These are phyloP conservation scores for Tilletia horrida DNA, from an alignment of 1,284 basidiomycete species.

Conservation along the genomic window DNA sequence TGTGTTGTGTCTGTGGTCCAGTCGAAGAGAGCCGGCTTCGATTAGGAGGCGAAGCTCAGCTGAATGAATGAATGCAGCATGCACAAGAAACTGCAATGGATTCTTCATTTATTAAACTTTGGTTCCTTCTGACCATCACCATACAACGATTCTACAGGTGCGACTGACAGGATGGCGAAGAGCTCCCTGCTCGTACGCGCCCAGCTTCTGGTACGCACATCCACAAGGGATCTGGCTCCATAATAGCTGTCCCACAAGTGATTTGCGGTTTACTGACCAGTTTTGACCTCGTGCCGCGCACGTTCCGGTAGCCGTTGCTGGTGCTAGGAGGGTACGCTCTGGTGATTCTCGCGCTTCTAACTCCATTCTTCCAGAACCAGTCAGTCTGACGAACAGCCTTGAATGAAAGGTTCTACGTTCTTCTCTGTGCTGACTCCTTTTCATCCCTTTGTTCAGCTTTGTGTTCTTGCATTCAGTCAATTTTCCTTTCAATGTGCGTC, in stretches of 20 bases:
- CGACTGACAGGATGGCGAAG: too few species aligned
- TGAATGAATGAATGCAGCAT: too few species aligned
- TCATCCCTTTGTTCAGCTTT: constrained; percentile 29
- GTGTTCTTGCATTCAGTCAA: constrained; percentile 37
- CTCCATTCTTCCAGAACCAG: constrained; percentile 14
- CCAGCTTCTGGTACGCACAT: constrained; percentile 1
- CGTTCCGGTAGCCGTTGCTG: not conserved
- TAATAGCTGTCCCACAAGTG: too few species aligned
- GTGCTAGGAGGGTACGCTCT: constrained; percentile 1
- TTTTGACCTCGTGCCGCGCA: not conserved
- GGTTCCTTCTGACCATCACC: too few species aligned
- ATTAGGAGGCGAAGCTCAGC: too few species aligned
- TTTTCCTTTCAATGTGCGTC: constrained; percentile 33
- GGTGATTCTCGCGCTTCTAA: not conserved
- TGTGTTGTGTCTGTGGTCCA: too few species aligned
- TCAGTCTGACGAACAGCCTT: not conserved
- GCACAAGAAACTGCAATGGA: too few species aligned
- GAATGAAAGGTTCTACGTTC: not conserved
- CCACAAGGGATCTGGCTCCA: too few species aligned
- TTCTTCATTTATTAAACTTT: too few species aligned
- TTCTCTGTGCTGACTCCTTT: constrained; percentile 24
- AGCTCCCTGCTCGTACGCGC: not conserved
- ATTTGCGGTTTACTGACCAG: too few species aligned
- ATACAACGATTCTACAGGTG: too few species aligned
- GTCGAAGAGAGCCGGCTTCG: too few species aligned